Base-by-base conservation (phyloP, 1,284 basidiomycete genomes). In the Sphaerobolus stellatus region DNA sequence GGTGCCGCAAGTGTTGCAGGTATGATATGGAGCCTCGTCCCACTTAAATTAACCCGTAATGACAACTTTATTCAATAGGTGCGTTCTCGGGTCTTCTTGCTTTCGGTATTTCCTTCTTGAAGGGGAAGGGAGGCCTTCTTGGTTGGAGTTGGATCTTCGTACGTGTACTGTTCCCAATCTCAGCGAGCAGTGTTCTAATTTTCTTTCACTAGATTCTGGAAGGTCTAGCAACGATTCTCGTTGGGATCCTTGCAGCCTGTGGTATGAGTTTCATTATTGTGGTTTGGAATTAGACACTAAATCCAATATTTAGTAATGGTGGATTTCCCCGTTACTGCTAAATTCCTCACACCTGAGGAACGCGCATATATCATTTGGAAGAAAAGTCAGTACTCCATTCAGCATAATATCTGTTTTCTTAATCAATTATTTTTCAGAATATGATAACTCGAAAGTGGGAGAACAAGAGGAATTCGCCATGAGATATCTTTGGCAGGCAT, bases 371-470 rank as follows among this genome's bases (percentile, higher is more conserved):
- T 86, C 16, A 67, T 86, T n/a, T 79, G 78, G 72, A 79, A 71
- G 59, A 86, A 86, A 68, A 84, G 84, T 81, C 55, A 46, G 74
- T 64, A 11, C 8, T 6, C 27, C 16, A 31, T 9, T 28, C 24
- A 27, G 44, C 8, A 18, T 13, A 46, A 4, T 29, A 50, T 68
- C 27, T 55, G 47, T 11, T 16, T 29, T 58, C 16, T 45, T 13
- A n/a, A 18, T 28, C 38, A 14, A 14, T 46, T n/a, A 18, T 30
- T 5, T 3, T 7, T 16, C 41, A 84, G 82, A 83, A 63, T 83
- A 81, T 54, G 83, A 86, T 62, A 82, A 81, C 58, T 84, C 83
- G 0, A 77, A 76, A 2, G 83, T 84, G 0, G 84, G 82, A 1
- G 86, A 88, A 62, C 84, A 83, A 55, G 83, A 87, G 53, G 70